phyloP scores from a whole-genome alignment of 306 rosid species.

The Acacia confusa region DNA sequence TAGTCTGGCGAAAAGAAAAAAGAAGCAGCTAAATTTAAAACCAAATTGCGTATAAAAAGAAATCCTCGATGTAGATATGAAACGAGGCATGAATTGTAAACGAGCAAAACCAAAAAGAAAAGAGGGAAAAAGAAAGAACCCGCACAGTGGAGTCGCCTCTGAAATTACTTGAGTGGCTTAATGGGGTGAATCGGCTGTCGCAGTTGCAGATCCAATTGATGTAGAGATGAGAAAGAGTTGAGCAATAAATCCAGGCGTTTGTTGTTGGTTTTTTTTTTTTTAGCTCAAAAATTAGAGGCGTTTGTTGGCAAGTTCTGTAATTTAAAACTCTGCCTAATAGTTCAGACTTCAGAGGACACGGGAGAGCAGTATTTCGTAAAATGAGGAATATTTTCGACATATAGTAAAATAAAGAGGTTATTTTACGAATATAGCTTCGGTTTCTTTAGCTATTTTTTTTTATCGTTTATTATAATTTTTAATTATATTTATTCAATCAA shows the following conservation, averaged over 20 bases:
- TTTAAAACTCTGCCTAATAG: neutral
- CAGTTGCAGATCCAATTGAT: slow-evolving; percentile 23
- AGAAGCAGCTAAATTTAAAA: slow-evolving; percentile 6
- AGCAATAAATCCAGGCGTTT: neutral
- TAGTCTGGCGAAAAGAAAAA: neutral
- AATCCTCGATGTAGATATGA: neutral
- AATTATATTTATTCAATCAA: no score
- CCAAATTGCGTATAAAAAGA: neutral
- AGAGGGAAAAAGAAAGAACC: neutral
- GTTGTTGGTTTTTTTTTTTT: no score
- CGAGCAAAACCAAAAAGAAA: neutral
- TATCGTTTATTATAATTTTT: no score
- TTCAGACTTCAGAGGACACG: neutral
- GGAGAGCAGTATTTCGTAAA: neutral
- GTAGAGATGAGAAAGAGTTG: neutral
- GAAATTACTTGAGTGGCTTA: neutral
- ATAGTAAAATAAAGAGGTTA: neutral
- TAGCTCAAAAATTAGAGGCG: no score
- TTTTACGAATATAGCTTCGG: neutral
- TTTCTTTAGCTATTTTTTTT: no score
- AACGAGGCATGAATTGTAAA: neutral
- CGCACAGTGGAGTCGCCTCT: neutral
- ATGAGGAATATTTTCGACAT: neutral
- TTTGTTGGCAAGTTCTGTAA: neutral
- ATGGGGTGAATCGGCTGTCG: neutral